phyloP scores from a whole-genome alignment of 768 basidiomycete genomes.

The Leccinellum albellum region DNA sequence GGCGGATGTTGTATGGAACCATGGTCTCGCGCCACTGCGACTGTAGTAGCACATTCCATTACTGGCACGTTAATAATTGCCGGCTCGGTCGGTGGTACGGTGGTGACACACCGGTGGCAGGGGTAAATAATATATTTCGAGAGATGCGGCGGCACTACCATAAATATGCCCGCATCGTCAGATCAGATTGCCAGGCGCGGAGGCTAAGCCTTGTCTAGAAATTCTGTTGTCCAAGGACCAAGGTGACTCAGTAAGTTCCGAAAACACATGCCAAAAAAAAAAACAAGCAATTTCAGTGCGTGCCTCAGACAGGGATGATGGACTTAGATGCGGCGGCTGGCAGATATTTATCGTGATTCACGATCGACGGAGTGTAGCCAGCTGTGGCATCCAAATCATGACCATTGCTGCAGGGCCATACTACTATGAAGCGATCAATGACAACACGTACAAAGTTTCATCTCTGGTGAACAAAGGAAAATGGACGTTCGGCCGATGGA shows the following conservation, averaged over 20 bases:
- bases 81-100: not conserved
- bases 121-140: conserved; percentile 8
- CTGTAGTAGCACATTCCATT: not conserved
- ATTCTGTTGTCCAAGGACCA: not conserved
- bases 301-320: conserved; percentile 26
- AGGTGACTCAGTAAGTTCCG: not conserved
- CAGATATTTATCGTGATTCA: conserved; percentile 8
- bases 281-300: not conserved
- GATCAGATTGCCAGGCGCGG: conserved; percentile 16
- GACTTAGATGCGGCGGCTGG: not conserved
- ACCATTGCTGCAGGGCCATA: not conserved
- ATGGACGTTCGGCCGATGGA: conserved; percentile 52
- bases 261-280: not conserved
- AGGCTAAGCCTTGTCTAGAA: not conserved
- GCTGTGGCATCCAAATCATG: not conserved
- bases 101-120: not conserved
- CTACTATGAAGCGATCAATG: not conserved
- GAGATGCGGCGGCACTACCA: not conserved
- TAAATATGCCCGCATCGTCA: not conserved
- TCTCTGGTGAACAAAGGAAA: conserved; percentile 38
- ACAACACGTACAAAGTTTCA: conserved; percentile 36
- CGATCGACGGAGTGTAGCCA: conserved; percentile 25
- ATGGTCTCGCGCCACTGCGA: not conserved
- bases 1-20: not conserved
- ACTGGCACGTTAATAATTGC: not conserved